Evolutionary conservation across 2,329 filamentous ascomycete genomes (phyloP), one percentile per base, ranked within the genome.

Genomic region (Grosmannia penicillata): DNA sequence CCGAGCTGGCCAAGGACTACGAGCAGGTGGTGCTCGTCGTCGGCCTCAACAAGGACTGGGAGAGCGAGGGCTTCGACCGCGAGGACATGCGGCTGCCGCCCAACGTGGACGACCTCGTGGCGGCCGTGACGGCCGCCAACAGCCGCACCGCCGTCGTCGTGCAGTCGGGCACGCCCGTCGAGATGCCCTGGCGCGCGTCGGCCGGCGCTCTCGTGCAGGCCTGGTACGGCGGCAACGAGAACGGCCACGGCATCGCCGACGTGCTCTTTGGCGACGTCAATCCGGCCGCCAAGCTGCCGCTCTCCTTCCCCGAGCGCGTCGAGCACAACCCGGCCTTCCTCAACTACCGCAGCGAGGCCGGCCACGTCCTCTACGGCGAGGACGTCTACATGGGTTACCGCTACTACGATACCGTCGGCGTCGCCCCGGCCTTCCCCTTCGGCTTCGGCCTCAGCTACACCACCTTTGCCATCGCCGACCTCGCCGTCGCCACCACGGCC

Each of bases 391-490:
- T 89, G 27, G 83, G 83, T 4, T 91, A 91, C 59, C 68, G 82
- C 18, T 85, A 77, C 61, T 91, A 84, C 54, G 82, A 91, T 51
- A 77, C 72, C 49, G 66, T 70, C n/a, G 65, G 75, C 26, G 65
- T 74, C 5, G 63, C 66, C 1, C 72, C 78, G 0, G 67, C 80
- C 22, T 91, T 87, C 57, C 69, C 78, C 41, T 93, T 93, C 53
- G 83, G 83, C 11, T 77, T 85, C 51, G 84, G 84, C 2, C 64
- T 91, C 2, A 82, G 78, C 14, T 91, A 87, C 57, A 86, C 82
- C 0, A 73, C 62, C 0, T 89, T 89, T 53, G 48, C 54, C 9
- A 54, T 57, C 39, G 61, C 54, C 1, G 52, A 61, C 17, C 21
- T 45, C 17, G 14, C 21, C 5, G 26, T 48, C 11, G 5, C 22